A percentile compares a stretch with the other conserved stretches of the same genome.
These are phyloP conservation scores for Apiotrichum siamense DNA, from an alignment of 1,284 basidiomycete species.

Conservation along the genomic window DNA sequence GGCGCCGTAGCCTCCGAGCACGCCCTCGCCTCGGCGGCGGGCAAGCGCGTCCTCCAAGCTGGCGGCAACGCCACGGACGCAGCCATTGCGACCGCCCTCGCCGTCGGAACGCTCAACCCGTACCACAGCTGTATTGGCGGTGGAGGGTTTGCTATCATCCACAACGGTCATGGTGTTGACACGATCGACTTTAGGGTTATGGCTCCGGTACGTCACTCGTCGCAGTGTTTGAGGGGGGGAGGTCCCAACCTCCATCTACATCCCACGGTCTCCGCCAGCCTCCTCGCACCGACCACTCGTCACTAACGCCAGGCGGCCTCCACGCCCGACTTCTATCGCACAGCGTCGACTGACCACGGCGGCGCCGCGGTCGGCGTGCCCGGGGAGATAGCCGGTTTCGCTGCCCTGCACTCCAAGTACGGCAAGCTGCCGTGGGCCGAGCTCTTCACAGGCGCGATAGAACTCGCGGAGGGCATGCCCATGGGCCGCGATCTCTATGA, in stretches of 20 bases:
- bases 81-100: slow-evolving; percentile 45
- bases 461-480: slow-evolving; percentile 59
- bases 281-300: background rate
- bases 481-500: slow-evolving; percentile 30
- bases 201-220: slow-evolving; percentile 25
- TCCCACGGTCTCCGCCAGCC: background rate
- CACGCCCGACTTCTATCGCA: slow-evolving; percentile 17
- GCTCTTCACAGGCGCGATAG: slow-evolving; percentile 21
- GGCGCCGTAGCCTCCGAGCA: slow-evolving; percentile 27
- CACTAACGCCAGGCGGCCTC: background rate
- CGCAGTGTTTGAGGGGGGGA: background rate
- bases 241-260: background rate
- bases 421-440: slow-evolving; percentile 25
- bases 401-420: slow-evolving; percentile 24
- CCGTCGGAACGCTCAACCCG: slow-evolving; percentile 51
- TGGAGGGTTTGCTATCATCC: slow-evolving; percentile 33
- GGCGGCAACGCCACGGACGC: slow-evolving; percentile 37
- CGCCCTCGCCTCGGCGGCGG: slow-evolving; percentile 22
- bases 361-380: slow-evolving; percentile 35
- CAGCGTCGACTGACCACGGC: slow-evolving; percentile 15
- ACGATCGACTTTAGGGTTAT: slow-evolving; percentile 28
- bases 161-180: slow-evolving; percentile 16
- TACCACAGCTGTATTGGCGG: slow-evolving; percentile 50
- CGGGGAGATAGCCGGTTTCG: slow-evolving; percentile 29
- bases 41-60: slow-evolving; percentile 18